A percentile compares a stretch with the other conserved stretches of the same genome.
Conservation (phyloP, 176 grass and related monocot genomes). For the Sorghum bicolor region DNA sequence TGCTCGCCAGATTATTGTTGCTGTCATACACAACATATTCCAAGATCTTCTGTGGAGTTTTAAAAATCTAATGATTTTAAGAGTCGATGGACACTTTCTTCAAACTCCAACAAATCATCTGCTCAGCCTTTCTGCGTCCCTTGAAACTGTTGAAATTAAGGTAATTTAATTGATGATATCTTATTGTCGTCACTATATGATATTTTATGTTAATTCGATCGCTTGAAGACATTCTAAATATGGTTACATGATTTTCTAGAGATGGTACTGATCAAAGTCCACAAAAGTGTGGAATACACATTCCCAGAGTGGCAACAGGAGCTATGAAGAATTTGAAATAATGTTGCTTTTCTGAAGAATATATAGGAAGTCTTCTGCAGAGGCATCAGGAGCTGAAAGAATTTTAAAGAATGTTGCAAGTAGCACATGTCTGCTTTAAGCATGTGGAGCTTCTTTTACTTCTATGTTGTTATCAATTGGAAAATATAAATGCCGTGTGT, state of each 20-base stretch:
- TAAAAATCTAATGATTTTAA: no score
- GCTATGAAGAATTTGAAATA: not conserved
- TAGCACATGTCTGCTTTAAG: not conserved
- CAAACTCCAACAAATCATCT: no score
- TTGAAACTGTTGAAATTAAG: not conserved
- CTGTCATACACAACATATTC: no score
- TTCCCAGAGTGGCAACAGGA: no score
- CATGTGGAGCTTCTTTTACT: not conserved
- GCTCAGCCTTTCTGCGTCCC: no score
- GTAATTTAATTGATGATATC: not conserved
- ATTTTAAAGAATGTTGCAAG: not conserved
- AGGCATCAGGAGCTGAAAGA: not conserved
- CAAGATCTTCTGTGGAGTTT: no score
- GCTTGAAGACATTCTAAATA: not conserved
- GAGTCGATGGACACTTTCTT: no score
- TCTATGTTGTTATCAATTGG: not conserved
- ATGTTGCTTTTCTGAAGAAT: not conserved
- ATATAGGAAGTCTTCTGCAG: no score
- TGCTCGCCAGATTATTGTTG: no score
- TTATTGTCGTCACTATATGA: not conserved
- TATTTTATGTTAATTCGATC: not conserved
- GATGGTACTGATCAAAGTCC: not conserved
- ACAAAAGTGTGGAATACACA: no score
- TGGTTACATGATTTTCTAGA: not conserved
- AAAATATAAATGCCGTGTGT: not conserved